Percentiles rank a stretch among this genome's conserved stretches.
These are phyloP conservation scores for Chamaecrista fasciculata DNA, from an alignment of 306 rosid genomes.

Conservation along the genomic window DNA sequence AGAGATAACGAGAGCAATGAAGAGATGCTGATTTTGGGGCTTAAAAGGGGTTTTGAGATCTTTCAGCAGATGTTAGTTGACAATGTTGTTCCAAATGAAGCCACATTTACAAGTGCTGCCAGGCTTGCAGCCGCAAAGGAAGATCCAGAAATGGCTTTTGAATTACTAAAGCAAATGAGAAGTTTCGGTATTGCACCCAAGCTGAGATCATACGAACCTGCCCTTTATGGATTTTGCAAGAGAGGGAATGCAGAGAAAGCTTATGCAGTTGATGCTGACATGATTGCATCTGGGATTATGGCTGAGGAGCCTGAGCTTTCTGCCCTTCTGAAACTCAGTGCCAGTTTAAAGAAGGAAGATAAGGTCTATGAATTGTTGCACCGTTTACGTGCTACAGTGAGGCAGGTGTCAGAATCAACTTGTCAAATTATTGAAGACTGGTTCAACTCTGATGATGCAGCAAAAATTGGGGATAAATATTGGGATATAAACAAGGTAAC, in stretches of 20 bases:
- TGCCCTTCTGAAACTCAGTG: constrained; percentile 67
- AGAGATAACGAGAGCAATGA: constrained; percentile 14
- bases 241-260: constrained; percentile 71
- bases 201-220: constrained; percentile 87
- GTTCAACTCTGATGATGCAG: constrained; percentile 62
- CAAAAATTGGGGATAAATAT: constrained; percentile 43
- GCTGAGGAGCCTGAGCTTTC: constrained; percentile 77
- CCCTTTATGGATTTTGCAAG: constrained; percentile 74
- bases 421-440: constrained; percentile 60
- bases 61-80: constrained; percentile 65
- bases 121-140: constrained; percentile 70
- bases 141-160: constrained; percentile 86
- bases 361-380: constrained; percentile 82
- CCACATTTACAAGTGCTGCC: constrained; percentile 78
- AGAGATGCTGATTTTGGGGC: constrained; percentile 21
- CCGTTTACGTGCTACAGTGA: constrained; percentile 58
- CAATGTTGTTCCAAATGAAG: constrained; percentile 64
- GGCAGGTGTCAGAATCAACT: constrained; percentile 79
- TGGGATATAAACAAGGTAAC: constrained; percentile 61
- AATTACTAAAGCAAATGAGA: constrained; percentile 72
- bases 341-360: constrained; percentile 38
- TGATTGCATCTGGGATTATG: constrained; percentile 53
- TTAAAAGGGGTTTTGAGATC: constrained; percentile 76
- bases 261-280: constrained; percentile 68
- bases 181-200: constrained; percentile 50